phyloP scores from a whole-genome alignment of 2,329 filamentous ascomycete species.

The Westerdykella sp. region DNA sequence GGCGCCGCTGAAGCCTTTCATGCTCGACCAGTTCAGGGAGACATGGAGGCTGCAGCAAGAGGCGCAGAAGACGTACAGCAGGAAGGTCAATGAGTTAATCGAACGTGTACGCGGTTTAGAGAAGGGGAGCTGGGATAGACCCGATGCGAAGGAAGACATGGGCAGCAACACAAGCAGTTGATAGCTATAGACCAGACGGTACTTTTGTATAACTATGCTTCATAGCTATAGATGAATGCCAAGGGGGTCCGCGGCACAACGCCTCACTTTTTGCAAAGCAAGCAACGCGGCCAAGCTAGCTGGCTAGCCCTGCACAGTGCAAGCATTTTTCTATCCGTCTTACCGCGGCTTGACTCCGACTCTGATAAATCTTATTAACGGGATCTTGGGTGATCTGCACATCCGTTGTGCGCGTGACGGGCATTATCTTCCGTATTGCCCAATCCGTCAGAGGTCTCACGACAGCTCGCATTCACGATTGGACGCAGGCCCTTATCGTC shows the following conservation, averaged over 20 bases:
- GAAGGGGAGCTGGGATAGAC: slow-evolving; percentile 64
- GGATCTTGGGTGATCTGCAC: slow-evolving; percentile 24
- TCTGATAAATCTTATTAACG: neutral
- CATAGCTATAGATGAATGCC: no score
- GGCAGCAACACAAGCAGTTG: slow-evolving; percentile 18
- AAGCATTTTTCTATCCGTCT: neutral
- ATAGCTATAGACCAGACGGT: neutral
- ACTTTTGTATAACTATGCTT: no score
- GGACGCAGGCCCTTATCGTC: neutral
- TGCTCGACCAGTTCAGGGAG: slow-evolving; percentile 54
- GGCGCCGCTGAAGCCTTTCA: slow-evolving; percentile 53
- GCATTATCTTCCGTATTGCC: neutral
- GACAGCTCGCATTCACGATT: neutral
- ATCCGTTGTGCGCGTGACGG: slow-evolving; percentile 34
- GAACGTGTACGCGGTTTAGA: slow-evolving; percentile 55
- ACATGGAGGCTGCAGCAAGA: slow-evolving; percentile 58
- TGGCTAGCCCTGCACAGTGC: no score
- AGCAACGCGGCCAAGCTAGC: no score
- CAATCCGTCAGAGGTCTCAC: neutral
- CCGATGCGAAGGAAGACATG: slow-evolving; percentile 65
- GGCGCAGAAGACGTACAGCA: slow-evolving; percentile 48
- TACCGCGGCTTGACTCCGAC: neutral
- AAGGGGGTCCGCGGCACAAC: no score
- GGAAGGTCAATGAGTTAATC: slow-evolving; percentile 49
- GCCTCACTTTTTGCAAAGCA: no score